phyloP scores from a whole-genome alignment of 2,329 filamentous ascomycete genomes.

The Ceratocystiopsis minuta region DNA sequence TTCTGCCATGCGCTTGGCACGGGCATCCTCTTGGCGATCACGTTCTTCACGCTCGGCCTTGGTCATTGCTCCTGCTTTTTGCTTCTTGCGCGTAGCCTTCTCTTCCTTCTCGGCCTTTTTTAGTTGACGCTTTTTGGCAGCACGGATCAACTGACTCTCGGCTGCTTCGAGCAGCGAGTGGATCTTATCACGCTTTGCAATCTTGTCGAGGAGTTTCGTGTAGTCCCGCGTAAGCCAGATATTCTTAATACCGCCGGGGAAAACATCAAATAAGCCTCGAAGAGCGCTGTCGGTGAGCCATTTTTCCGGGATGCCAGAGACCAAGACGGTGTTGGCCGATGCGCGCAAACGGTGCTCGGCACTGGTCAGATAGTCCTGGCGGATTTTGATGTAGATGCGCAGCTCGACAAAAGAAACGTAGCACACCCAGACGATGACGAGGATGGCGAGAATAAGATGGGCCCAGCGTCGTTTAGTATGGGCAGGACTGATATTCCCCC shows the following conservation, averaged over 20 bases:
- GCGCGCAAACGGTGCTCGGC: conserved; percentile 86
- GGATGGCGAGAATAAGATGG: conserved; percentile 62
- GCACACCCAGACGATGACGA: conserved; percentile 69
- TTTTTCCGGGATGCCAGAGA: conserved; percentile 75
- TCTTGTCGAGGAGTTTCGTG: conserved; percentile 67
- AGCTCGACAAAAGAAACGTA: conserved; percentile 76
- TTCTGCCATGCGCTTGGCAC: conserved; percentile 32
- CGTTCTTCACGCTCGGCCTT: conserved; percentile 32
- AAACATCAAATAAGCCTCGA: conserved; percentile 77
- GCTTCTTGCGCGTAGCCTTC: conserved; percentile 41
- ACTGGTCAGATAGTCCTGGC: conserved; percentile 86
- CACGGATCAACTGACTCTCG: conserved; percentile 67
- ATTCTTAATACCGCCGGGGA: conserved; percentile 84
- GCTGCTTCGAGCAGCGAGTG: conserved; percentile 59
- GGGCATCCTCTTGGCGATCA: conserved; percentile 28
- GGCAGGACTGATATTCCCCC: conserved; percentile 59
- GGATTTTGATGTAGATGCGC: conserved; percentile 73
- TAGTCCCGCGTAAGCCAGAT: conserved; percentile 93
- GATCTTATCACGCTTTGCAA: conserved; percentile 53
- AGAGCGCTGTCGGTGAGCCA: conserved; percentile 78
- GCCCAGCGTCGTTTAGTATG: conserved; percentile 62
- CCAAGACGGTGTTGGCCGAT: conserved; percentile 86
- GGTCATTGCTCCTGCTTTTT: conserved; percentile 28
- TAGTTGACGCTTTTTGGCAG: conserved; percentile 62
- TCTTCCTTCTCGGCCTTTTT: conserved; percentile 46